Base-by-base conservation (phyloP, 805 yeast species). In the Sungouiella thailandica region DNA sequence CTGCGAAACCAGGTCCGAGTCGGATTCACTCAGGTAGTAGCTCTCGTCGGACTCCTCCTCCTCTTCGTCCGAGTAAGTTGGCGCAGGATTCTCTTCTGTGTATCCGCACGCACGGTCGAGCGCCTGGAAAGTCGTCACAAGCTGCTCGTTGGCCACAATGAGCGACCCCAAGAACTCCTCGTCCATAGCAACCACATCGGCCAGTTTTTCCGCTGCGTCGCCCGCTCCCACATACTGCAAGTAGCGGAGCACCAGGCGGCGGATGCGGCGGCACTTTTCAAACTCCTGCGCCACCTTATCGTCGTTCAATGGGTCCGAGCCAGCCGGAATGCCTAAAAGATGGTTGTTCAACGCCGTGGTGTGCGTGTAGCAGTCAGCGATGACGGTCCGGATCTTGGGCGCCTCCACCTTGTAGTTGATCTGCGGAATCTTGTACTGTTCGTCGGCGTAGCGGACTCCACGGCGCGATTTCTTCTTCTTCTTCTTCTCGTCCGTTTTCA, bases 151-250 rank as follows among this genome's bases (percentile, higher is more conserved):
- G 28, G 96, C 94, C 47, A 77, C 81, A 37, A 93, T 76, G 42
- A 93, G 69, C 28, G 86, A 73, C n/a, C 97, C 97, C 42, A 93
- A 60, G 41, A 78, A 83, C 50, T 86, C 95, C 43, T 89, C 97
- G 38, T 78, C 79, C 52, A 65, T 48, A 1, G 54, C 57, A 12
- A 48, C 33, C 9, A 51, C 51, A 27, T 52, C 64, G 2, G 40
- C 32, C 6, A 49, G 37, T 42, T 66, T 65, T 18, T 40, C 45
- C 9, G 39, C 31, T n/a, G 50, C 53, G 30, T 57, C 56, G 4
- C 72, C 72, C 2, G 66, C 71, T 27, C 85, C 83, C 25, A 88
- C 86, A 32, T 76, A 68, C 59, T 93, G 97, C 44, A 93, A 69
- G 54, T 88, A 88, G 41, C 87, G 66, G 43, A 93, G 66, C 11